phyloP scores from a whole-genome alignment of 441 rosid genomes.

The Corymbia citriodora region DNA sequence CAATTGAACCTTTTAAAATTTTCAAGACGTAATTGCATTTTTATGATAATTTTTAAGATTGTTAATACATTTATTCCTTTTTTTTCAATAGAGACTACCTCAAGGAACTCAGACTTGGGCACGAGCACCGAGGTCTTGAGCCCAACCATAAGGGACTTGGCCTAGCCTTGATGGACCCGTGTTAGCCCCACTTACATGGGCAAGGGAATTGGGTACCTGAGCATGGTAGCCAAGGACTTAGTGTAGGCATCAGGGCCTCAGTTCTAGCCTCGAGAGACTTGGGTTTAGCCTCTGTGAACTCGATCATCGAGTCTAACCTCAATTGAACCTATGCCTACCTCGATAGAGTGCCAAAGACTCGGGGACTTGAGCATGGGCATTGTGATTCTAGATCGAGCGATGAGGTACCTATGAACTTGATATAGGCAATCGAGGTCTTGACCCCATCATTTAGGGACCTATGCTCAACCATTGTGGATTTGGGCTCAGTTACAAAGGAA shows the following conservation, averaged over 20 bases:
- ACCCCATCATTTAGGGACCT: no score
- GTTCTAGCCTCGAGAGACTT: background rate
- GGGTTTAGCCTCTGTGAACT: background rate
- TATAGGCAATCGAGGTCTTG: background rate
- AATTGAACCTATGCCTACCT: background rate
- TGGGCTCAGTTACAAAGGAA: no score
- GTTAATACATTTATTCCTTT: no score
- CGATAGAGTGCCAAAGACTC: background rate
- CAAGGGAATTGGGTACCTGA: background rate
- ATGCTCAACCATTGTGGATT: no score
- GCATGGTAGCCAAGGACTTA: background rate
- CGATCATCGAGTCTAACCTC: fast-evolving
- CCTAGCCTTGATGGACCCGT: background rate
- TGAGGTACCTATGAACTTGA: background rate
- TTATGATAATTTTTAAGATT: background rate
- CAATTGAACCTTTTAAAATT: no score
- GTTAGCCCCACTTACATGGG: fast-evolving
- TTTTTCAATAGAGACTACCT: fast-evolving
- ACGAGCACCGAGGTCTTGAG: fast-evolving
- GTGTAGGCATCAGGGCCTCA: background rate
- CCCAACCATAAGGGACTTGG: background rate
- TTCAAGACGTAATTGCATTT: fast-evolving
- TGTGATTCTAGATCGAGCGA: background rate
- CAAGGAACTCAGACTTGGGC: fast-evolving
- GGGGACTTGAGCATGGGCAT: background rate